Percentiles rank a stretch among this genome's conserved stretches.
phyloP scores from a whole-genome alignment of 306 rosid genomes.

The Vigna nakashimae region DNA sequence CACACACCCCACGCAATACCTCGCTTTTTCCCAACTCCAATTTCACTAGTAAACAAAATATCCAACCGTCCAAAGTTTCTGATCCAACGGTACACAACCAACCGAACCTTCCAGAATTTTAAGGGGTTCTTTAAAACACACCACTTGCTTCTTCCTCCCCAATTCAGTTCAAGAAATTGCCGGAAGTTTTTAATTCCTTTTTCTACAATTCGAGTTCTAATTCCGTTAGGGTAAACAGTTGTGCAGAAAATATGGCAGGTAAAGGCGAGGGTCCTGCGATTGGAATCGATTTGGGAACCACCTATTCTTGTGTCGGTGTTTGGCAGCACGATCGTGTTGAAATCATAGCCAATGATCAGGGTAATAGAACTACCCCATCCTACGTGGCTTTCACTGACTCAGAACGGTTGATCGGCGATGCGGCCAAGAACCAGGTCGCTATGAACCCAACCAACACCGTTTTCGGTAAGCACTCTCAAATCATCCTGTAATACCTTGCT shows the following conservation, averaged over 20 bases:
- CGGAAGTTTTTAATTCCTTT: background rate
- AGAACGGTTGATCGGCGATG: slow-evolving; percentile 58
- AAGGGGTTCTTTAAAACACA: slow-evolving; percentile 38
- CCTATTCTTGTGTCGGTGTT: slow-evolving; percentile 59
- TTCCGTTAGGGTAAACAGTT: background rate
- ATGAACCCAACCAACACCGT: slow-evolving; percentile 66
- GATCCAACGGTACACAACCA: slow-evolving; percentile 53
- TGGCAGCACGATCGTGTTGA: slow-evolving; percentile 71
- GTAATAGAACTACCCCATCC: slow-evolving; percentile 66
- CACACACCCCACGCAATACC: background rate
- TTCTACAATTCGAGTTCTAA: background rate
- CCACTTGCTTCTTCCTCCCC: background rate
- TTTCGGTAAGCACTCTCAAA: slow-evolving; percentile 48
- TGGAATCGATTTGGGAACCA: slow-evolving; percentile 65
- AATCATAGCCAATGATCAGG: slow-evolving; percentile 66
- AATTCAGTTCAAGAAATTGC: background rate
- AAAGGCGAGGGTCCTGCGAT: slow-evolving; percentile 66
- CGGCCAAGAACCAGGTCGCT: slow-evolving; percentile 65
- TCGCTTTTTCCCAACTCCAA: background rate
- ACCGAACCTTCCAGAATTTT: slow-evolving; percentile 55
- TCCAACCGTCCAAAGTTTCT: slow-evolving; percentile 17
- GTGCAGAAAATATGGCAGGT: slow-evolving; percentile 49
- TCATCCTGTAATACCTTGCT: background rate
- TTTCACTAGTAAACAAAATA: background rate
- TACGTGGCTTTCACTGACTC: slow-evolving; percentile 65